phyloP scores from a whole-genome alignment of 306 rosid genomes.

The Dalbergia cochinchinensis region DNA sequence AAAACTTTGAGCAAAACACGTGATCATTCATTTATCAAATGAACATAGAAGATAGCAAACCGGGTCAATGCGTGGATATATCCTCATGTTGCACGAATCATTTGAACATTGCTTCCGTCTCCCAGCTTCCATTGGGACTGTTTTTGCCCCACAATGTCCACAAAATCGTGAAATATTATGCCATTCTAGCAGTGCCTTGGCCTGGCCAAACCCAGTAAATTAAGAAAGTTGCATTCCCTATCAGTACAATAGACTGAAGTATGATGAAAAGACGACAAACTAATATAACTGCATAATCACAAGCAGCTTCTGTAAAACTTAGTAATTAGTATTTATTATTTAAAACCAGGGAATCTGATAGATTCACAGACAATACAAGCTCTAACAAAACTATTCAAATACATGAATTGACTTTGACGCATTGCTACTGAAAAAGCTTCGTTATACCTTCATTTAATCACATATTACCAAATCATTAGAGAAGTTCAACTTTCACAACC shows the following conservation, averaged over 20 bases:
- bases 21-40: conserved; percentile 36
- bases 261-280: neutral
- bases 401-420: neutral
- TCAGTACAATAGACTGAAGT: conserved; percentile 9
- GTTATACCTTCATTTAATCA: neutral
- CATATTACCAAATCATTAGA: neutral
- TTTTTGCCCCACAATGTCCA: conserved; percentile 87
- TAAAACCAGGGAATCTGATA: neutral
- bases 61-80: conserved; percentile 95
- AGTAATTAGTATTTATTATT: neutral
- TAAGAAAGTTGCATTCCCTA: conserved; percentile 26
- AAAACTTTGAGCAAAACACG: conserved; percentile 27
- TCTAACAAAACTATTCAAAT: conserved; percentile 7
- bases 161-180: conserved; percentile 74
- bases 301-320: neutral
- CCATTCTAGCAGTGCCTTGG: conserved; percentile 92
- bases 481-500: neutral
- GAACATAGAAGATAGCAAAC: conserved; percentile 52
- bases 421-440: neutral
- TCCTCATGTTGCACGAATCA: conserved; percentile 73
- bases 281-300: neutral
- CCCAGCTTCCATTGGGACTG: conserved; percentile 81
- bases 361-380: neutral
- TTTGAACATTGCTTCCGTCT: conserved; percentile 82
- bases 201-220: conserved; percentile 62